Evolutionary conservation across 176 grass and related monocot species (phyloP).

Genomic region (Calamus simplicifolius): DNA sequence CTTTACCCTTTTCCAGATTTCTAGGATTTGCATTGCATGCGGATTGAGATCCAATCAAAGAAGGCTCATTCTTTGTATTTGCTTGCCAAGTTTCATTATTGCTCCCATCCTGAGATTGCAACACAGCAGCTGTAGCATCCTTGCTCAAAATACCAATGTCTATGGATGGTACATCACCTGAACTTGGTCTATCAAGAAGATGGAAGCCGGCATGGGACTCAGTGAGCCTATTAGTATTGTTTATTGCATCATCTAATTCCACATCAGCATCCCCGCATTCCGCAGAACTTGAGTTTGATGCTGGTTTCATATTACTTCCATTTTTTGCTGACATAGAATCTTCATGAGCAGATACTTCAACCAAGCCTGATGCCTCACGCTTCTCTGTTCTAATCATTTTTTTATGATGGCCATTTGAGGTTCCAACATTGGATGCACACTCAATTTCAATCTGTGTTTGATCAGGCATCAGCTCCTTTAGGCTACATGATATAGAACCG

Average conservation of each 20-base stretch:
- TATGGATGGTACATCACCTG: conserved; percentile 13
- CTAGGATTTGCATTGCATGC: conserved; percentile 5
- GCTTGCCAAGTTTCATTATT: conserved; percentile 22
- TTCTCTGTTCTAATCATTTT: conserved; percentile 33
- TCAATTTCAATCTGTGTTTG: conserved; percentile 25
- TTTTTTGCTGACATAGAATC: conserved; percentile 10
- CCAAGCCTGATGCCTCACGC: conserved; percentile 17
- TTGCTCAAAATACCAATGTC: neutral
- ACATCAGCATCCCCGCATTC: neutral
- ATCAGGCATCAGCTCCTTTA: conserved; percentile 23
- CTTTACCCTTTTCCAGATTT: conserved; percentile 59
- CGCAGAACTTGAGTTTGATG: neutral
- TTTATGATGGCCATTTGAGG: neutral
- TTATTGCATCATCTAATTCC: neutral
- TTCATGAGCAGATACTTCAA: conserved; percentile 19
- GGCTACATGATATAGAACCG: neutral
- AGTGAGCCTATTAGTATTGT: neutral
- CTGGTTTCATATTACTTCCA: conserved; percentile 6
- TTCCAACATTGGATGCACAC: conserved; percentile 16
- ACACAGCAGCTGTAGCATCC: neutral
- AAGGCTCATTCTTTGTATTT: conserved; percentile 18
- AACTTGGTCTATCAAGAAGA: neutral
- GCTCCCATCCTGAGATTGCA: conserved; percentile 1
- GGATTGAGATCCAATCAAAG: neutral
- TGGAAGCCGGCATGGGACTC: conserved; percentile 14